Conservation (phyloP, 106 monocot species). For the Dioscorea alata region DNA sequence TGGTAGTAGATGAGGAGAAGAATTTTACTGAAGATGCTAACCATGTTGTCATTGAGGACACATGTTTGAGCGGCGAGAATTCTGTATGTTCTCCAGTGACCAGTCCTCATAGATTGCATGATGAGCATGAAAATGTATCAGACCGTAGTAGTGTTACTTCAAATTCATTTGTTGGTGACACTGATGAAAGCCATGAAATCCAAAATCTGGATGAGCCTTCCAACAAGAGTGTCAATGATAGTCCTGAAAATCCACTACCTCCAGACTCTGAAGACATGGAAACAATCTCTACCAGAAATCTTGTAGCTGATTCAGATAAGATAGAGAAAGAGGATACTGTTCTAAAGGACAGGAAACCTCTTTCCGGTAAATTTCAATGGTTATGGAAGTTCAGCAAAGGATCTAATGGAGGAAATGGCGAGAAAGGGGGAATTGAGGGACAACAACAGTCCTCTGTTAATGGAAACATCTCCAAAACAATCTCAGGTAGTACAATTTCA, state of each 20-base stretch:
- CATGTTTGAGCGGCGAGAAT: constrained; percentile 24
- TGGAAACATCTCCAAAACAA: constrained; percentile 7
- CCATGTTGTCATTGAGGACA: constrained; percentile 13
- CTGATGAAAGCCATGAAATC: constrained; percentile 11
- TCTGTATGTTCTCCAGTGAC: constrained; percentile 20
- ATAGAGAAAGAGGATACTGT: neutral
- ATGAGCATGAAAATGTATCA: constrained; percentile 29
- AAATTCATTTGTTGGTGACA: constrained; percentile 28
- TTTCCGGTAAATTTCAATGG: constrained; percentile 44
- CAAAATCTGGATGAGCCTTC: constrained; percentile 5
- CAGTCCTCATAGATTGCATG: constrained; percentile 14
- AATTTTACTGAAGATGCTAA: constrained; percentile 4
- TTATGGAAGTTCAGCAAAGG: constrained; percentile 40
- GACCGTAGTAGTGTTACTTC: constrained; percentile 48
- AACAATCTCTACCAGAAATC: neutral
- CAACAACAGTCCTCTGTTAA: too few relatives aligned
- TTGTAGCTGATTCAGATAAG: neutral
- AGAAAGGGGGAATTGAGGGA: constrained; percentile 13
- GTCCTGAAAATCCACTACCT: neutral
- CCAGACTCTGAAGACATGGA: neutral
- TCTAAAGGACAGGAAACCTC: constrained; percentile 19
- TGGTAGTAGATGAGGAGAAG: constrained; percentile 16
- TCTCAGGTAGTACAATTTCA: neutral
- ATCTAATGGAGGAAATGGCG: constrained; percentile 13
- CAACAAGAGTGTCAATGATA: neutral